Evolutionary conservation across 495 filamentous ascomycete species (phyloP).

Genomic region (Penicillium ochrochloron): DNA sequence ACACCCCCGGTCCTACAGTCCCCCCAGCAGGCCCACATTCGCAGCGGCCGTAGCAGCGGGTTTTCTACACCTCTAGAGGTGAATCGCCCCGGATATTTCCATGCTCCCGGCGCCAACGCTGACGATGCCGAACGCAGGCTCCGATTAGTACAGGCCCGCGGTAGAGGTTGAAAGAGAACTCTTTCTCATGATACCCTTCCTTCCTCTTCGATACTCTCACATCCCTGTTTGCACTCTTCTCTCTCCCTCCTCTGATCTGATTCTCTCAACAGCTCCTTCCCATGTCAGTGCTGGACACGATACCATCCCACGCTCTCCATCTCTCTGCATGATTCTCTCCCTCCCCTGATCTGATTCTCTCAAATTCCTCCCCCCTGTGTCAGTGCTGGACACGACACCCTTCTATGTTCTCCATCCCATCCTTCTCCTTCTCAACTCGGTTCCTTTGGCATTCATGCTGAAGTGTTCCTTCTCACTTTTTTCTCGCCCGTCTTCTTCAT

Average conservation of each 20-base stretch:
- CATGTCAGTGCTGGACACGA: conserved; percentile 29
- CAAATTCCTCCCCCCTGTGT: background rate
- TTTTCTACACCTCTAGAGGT: conserved; percentile 39
- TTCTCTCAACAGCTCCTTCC: conserved; percentile 1
- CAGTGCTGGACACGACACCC: conserved; percentile 28
- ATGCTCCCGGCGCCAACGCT: conserved; percentile 33
- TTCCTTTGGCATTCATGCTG: background rate
- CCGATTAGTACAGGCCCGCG: conserved; percentile 47
- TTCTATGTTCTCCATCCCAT: background rate
- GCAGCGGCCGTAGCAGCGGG: conserved; percentile 38
- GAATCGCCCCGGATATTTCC: conserved; percentile 37
- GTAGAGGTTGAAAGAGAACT: conserved; percentile 28
- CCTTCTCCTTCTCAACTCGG: background rate
- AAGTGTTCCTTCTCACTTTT: background rate
- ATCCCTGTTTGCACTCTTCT: background rate
- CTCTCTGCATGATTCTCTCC: background rate
- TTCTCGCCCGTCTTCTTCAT: background rate
- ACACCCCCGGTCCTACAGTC: conserved; percentile 39
- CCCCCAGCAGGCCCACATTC: conserved; percentile 48
- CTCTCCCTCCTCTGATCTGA: background rate
- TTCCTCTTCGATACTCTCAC: background rate
- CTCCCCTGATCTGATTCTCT: background rate
- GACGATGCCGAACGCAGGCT: conserved; percentile 48
- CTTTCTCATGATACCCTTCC: background rate
- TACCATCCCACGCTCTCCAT: background rate